A percentile compares a stretch with the other conserved stretches of the same genome.
phyloP scores from a whole-genome alignment of 2,329 filamentous ascomycete species.

The Lasiodiplodia theobromae region DNA sequence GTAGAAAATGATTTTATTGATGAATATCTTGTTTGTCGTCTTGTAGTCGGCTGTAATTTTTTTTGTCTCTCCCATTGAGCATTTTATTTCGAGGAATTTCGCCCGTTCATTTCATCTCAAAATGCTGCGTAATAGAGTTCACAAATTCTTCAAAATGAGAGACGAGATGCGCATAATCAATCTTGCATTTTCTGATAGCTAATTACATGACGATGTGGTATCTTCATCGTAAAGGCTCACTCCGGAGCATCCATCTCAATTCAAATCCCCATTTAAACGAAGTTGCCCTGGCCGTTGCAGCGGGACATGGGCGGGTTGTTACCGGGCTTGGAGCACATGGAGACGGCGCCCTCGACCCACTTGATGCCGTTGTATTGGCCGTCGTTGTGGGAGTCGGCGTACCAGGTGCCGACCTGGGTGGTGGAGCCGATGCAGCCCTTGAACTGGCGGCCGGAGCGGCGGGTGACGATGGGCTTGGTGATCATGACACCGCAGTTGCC shows the following conservation, averaged over 20 bases:
- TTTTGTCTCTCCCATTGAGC: no score
- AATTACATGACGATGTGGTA: background rate
- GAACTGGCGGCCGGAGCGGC: slow-evolving; percentile 33
- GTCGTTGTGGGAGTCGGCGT: slow-evolving; percentile 33
- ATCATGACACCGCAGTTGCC: slow-evolving; percentile 11
- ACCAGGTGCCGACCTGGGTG: slow-evolving; percentile 33
- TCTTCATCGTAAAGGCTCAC: background rate
- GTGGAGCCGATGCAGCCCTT: slow-evolving; percentile 32
- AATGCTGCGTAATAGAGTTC: no score
- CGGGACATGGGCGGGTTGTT: slow-evolving; percentile 33
- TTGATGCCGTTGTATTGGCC: slow-evolving; percentile 32
- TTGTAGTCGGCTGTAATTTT: no score
- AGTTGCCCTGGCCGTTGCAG: slow-evolving; percentile 32
- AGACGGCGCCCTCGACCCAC: slow-evolving; percentile 33
- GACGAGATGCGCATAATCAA: no score
- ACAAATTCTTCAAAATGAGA: no score
- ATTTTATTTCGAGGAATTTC: no score
- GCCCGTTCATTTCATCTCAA: no score
- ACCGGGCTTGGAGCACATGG: slow-evolving; percentile 32
- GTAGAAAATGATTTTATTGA: no score
- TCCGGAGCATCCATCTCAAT: background rate
- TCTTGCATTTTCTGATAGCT: background rate
- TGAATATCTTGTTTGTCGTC: no score
- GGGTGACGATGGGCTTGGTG: slow-evolving; percentile 32
- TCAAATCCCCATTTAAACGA: background rate